These are phyloP conservation scores for Breynia disticha DNA, from an alignment of 441 rosid genomes.

Conservation along the genomic window DNA sequence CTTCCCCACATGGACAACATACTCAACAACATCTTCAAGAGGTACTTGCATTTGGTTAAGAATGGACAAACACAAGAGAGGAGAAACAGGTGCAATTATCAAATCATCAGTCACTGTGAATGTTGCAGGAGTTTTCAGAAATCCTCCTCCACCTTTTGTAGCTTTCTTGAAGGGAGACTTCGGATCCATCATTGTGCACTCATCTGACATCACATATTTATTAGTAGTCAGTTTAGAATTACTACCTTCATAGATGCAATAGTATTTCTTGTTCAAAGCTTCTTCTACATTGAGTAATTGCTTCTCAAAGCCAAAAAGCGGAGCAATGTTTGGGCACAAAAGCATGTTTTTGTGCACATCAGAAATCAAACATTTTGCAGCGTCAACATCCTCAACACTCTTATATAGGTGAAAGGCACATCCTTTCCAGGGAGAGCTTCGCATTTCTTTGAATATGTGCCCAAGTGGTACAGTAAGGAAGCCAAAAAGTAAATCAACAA, in stretches of 20 bases:
- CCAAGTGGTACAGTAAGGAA: conserved; percentile 26
- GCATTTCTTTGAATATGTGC: conserved; percentile 8
- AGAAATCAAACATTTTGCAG: conserved; percentile 8
- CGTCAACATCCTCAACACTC: conserved; percentile 13
- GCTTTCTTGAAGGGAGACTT: background rate
- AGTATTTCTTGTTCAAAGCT: background rate
- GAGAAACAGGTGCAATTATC: conserved; percentile 8
- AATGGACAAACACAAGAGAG: background rate
- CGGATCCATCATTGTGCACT: conserved; percentile 9
- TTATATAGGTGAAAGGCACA: conserved; percentile 16
- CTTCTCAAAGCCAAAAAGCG: conserved; percentile 11
- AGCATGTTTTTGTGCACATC: conserved; percentile 9
- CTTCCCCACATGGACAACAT: conserved; percentile 4
- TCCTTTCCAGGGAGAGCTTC: background rate
- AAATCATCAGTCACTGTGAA: conserved; percentile 18
- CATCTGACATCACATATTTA: background rate
- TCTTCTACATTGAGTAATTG: conserved; percentile 14
- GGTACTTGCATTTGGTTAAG: conserved; percentile 10
- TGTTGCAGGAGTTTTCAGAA: conserved; percentile 6
- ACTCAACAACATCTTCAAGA: conserved; percentile 9
- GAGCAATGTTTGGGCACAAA: conserved; percentile 17
- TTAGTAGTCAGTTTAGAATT: too few relatives aligned
- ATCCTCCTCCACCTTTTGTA: conserved; percentile 5
- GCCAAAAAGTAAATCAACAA: conserved; percentile 21
- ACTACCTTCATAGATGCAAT: background rate